A percentile compares a stretch with the other conserved stretches of the same genome.
phyloP scores from a whole-genome alignment of 176 grass and related monocot genomes.

The Oryza longistaminata region DNA sequence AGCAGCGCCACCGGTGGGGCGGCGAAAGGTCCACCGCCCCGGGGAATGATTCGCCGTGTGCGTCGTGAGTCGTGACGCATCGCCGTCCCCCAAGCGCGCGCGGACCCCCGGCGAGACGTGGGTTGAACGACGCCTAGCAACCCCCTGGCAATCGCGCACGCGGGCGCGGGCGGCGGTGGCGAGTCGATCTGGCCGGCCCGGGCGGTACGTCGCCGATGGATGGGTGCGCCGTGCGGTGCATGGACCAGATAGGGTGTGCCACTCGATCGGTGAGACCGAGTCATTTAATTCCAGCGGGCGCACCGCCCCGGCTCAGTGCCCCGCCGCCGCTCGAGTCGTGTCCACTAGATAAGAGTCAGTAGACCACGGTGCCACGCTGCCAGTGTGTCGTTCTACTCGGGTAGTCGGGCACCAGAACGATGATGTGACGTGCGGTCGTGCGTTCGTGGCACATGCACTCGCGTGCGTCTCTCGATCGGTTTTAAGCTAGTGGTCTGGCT shows the following conservation, averaged over 20 bases:
- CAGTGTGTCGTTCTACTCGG: background rate
- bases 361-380: background rate
- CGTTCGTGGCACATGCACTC: background rate
- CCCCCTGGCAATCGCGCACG: background rate
- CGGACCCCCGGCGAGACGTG: slow-evolving; percentile 18
- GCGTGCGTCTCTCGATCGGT: background rate
- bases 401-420: background rate
- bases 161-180: background rate
- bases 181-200: background rate
- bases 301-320: background rate
- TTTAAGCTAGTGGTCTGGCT: background rate
- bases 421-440: background rate
- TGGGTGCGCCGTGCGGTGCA: too few species aligned
- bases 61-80: background rate
- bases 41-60: background rate
- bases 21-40: slow-evolving; percentile 5
- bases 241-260: too few species aligned
- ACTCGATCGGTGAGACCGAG: background rate
- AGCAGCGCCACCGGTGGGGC: slow-evolving; percentile 39
- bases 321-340: background rate
- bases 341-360: background rate
- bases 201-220: slow-evolving; percentile 14
- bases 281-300: background rate
- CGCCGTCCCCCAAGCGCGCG: background rate
- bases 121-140: slow-evolving; percentile 22